Evolutionary conservation across 2,329 filamentous ascomycete genomes (phyloP), one percentile per base, ranked within the genome.

Genomic region (Colletotrichum melonis): DNA sequence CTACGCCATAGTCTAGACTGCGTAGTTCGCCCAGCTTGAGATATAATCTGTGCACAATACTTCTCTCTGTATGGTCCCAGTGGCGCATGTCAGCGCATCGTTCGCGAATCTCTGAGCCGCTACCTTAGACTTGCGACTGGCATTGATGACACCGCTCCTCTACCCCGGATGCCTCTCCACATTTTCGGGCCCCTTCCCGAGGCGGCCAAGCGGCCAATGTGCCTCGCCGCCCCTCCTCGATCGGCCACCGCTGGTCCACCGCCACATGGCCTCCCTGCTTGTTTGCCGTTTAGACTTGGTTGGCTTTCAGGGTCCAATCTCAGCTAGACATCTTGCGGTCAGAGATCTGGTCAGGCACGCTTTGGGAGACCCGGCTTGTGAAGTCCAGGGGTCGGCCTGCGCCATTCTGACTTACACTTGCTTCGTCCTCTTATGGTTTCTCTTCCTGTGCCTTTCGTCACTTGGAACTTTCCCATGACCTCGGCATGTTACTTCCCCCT

Each of bases 191-290:
- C 63, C 52, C 58, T 73, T 68, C 68, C 58, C 63, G 69, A 72
- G 68, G 72, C 72, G 72, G 72, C 72, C 72, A 72, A 67, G 68
- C 66, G 46, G 46, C 56, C 70, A 65, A 59, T 69, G 70, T 72
- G 69, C 69, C 60, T 73, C 71, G 56, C 71, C 62, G 71, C 71
- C 71, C 71, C 67, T 69, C 67, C 67, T 66, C 62, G 67, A 73
- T 71, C 67, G 49, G 67, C 57, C 49, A 57, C 67, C 60, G 32
- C 46, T 66, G 65, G 65, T 62, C 67, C 71, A 73, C 67, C 46
- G 62, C 71, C 71, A 71, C 67, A 73, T 73, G 71, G 67, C 67
- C 67, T 54, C 71, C 71, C 71, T 73, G 71, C 65, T 64, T 62
- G 28, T 42, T 42, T 42, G 8, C 38, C 38, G 16, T 19, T 42